Percentiles rank a stretch among this genome's conserved stretches.
These are phyloP conservation scores for Tirmania nivea DNA, from an alignment of 495 filamentous ascomycete species.

Conservation along the genomic window DNA sequence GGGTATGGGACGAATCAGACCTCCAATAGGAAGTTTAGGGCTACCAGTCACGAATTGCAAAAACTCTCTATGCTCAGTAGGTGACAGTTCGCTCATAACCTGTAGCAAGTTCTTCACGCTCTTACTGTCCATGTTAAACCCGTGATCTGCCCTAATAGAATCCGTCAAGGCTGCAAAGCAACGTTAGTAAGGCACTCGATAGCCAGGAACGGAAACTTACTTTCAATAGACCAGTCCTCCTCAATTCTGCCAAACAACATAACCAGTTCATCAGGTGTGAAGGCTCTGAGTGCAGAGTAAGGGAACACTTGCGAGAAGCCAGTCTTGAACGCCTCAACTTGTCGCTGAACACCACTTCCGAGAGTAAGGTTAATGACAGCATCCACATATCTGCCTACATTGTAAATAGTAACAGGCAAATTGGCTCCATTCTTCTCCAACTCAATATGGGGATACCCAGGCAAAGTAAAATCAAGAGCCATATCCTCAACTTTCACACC, in stretches of 20 bases:
- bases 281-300: slow-evolving; percentile 74
- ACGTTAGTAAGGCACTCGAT: slow-evolving; percentile 7
- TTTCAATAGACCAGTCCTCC: slow-evolving; percentile 95
- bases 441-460: slow-evolving; percentile 80
- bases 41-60: slow-evolving; percentile 97
- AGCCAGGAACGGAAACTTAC: slow-evolving; percentile 30
- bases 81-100: slow-evolving; percentile 71
- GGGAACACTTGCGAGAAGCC: slow-evolving; percentile 97
- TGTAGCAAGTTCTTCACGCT: slow-evolving; percentile 87
- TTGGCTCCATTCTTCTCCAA: slow-evolving; percentile 53
- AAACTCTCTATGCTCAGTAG: slow-evolving; percentile 70
- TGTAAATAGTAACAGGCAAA: slow-evolving; percentile 59
- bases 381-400: slow-evolving; percentile 71
- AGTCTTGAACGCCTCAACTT: slow-evolving; percentile 72
- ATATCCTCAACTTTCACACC: slow-evolving; percentile 65
- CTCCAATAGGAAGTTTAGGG: slow-evolving; percentile 94
- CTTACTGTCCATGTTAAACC: slow-evolving; percentile 97
- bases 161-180: slow-evolving; percentile 60
- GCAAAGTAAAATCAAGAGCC: slow-evolving; percentile 79
- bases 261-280: slow-evolving; percentile 91
- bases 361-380: slow-evolving; percentile 82
- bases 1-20: slow-evolving; percentile 29
- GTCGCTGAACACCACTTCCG: slow-evolving; percentile 62
- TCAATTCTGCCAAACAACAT: slow-evolving; percentile 87
- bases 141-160: slow-evolving; percentile 98